Base-by-base conservation (phyloP, 2,329 filamentous ascomycete species). In the Neofusicoccum umdonicola region DNA sequence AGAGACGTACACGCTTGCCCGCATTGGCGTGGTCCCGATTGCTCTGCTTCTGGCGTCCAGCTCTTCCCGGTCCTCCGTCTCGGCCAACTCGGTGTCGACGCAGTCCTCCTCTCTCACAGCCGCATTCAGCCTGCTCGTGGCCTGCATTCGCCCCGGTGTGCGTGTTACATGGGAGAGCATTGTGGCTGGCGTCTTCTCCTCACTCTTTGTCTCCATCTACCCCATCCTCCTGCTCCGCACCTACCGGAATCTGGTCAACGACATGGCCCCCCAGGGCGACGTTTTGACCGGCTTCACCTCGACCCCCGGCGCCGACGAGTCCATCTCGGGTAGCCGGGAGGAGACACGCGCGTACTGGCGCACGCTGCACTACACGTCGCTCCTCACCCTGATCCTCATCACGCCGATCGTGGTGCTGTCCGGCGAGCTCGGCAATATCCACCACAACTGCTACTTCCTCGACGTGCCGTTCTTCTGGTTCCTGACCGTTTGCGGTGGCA, bases 401-500 rank as follows among this genome's bases (percentile, higher is more conserved):
- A 76, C 80, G 1, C 83, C 83, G 1, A 77, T 84, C 48, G 77
- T 83, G 19, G 69, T 84, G 31, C 66, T 85, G 17, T 82, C 80
- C 1, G 83, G 83, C 37, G 83, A 85, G 61, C 68, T 83, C 2
- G 70, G 72, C 4, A 77, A 81, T 63, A 83, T 85, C 39, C 76
- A 76, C 61, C 78, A 80, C 17, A 84, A 85, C 66, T 83, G 83
- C 63, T 84, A 84, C 62, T 82, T 84, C 71, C 77, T 85, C 11
- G 83, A 85, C 65, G 81, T 84, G 0, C 82, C 82, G 2, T 85
- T 82, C 71, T 84, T 84, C 73, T 85, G 83, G 83, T 73, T 85
- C 47, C 81, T 85, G 77, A 79, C 82, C 44, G 68, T 80, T 3
- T 81, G 81, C 63, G 81, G 81, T 2, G 81, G 81, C 1, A 70